phyloP scores from a whole-genome alignment of 2,329 filamentous ascomycete genomes.

The Apiospora pterosperma region DNA sequence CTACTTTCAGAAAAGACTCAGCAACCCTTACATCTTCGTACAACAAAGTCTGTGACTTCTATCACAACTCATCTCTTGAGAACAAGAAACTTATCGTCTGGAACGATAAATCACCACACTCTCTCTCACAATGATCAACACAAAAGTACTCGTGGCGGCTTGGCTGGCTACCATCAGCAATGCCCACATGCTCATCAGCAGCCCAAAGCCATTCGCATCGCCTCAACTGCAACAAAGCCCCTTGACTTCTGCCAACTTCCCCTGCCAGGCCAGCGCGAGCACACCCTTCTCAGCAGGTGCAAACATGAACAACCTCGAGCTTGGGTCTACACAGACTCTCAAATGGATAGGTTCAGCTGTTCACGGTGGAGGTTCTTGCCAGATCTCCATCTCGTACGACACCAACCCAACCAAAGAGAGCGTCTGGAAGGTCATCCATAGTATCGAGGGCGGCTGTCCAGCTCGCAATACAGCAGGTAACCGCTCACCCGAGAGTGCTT shows the following conservation, averaged over 20 bases:
- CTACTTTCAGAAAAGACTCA: slow-evolving; percentile 1
- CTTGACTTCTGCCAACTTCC: slow-evolving; percentile 69
- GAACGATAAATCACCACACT: slow-evolving; percentile 33
- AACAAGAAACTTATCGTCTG: slow-evolving; percentile 31
- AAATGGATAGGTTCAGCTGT: slow-evolving; percentile 68
- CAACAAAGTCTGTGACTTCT: slow-evolving; percentile 4
- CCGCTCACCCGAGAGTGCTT: slow-evolving; percentile 43
- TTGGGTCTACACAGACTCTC: slow-evolving; percentile 61
- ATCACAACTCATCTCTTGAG: slow-evolving; percentile 10
- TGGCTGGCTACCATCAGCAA: slow-evolving; percentile 57
- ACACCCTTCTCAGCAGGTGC: slow-evolving; percentile 42
- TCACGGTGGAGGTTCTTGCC: slow-evolving; percentile 91
- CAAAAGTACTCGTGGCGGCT: slow-evolving; percentile 47
- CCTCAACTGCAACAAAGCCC: slow-evolving; percentile 56
- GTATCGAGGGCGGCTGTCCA: slow-evolving; percentile 82
- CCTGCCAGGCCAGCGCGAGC: slow-evolving; percentile 67
- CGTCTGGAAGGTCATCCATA: slow-evolving; percentile 86
- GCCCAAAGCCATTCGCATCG: slow-evolving; percentile 60
- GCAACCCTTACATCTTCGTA: slow-evolving; percentile 10
- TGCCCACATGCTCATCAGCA: slow-evolving; percentile 74
- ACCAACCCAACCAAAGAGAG: slow-evolving; percentile 60
- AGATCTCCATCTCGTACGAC: slow-evolving; percentile 82
- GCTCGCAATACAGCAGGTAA: slow-evolving; percentile 56
- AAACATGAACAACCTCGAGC: slow-evolving; percentile 55
- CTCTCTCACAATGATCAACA: slow-evolving; percentile 48